These are phyloP conservation scores for Solanum sejunctum DNA, from an alignment of 257 asterid genomes.

Conservation along the genomic window DNA sequence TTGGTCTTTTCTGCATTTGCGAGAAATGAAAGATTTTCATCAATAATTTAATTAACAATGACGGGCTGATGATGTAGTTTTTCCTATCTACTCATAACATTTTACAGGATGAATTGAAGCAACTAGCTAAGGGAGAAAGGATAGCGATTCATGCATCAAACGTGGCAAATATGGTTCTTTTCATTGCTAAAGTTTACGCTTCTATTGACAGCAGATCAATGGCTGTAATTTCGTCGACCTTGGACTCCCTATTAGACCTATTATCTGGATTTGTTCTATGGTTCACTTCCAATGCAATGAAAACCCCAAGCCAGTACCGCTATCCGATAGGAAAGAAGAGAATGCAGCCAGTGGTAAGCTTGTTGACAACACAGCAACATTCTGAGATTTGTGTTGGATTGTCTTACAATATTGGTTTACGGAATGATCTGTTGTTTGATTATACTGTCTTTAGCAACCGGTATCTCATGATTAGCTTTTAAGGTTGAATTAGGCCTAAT, in stretches of 20 bases:
- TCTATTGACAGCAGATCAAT: constrained; percentile 77
- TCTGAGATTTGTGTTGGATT: neutral
- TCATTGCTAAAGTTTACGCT: constrained; percentile 68
- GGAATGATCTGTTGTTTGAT: neutral
- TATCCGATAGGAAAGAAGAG: constrained; percentile 89
- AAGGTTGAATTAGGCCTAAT: neutral
- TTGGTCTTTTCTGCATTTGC: neutral
- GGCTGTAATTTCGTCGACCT: constrained; percentile 86
- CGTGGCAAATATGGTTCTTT: constrained; percentile 59
- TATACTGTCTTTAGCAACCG: neutral
- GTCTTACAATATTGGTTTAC: neutral
- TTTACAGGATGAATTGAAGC: constrained; percentile 58
- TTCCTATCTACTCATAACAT: neutral
- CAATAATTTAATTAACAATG: neutral
- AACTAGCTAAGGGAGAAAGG: constrained; percentile 69
- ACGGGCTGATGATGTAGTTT: neutral
- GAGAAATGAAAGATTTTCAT: neutral
- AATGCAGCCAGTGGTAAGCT: constrained; percentile 92
- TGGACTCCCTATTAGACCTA: constrained; percentile 84
- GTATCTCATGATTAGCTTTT: neutral
- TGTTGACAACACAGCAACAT: neutral
- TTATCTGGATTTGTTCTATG: constrained; percentile 82
- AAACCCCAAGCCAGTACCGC: constrained; percentile 54
- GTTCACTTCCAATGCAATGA: constrained; percentile 89
- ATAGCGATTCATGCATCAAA: constrained; percentile 62